A percentile compares a stretch with the other conserved stretches of the same genome.
Evolutionary conservation across 805 yeast species (phyloP).

Genomic region (Candida insectalens): DNA sequence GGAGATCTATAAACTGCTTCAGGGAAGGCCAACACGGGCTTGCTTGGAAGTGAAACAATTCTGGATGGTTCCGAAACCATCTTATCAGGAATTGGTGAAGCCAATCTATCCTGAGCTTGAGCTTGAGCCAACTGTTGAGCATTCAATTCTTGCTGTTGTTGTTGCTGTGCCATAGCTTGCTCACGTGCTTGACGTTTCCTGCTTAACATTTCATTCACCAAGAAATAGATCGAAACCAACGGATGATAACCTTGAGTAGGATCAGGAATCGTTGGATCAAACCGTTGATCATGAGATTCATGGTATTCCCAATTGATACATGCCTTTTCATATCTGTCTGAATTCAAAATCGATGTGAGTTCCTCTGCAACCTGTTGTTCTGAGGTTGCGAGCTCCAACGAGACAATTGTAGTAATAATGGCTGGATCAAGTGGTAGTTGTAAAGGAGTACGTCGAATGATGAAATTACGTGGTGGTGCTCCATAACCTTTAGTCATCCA

Average conservation of each 20-base stretch:
- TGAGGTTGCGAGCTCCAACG: slow-evolving; percentile 63
- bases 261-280: slow-evolving; percentile 36
- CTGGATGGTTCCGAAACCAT: no score
- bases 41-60: no score
- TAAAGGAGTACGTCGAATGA: slow-evolving; percentile 75
- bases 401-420: slow-evolving; percentile 66
- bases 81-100: no score
- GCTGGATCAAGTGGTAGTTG: slow-evolving; percentile 54
- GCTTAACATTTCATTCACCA: slow-evolving; percentile 76
- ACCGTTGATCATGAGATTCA: slow-evolving; percentile 16
- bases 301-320: slow-evolving; percentile 51
- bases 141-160: slow-evolving; percentile 7
- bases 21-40: slow-evolving; percentile 25
- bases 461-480: slow-evolving; percentile 52
- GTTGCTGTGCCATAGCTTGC: slow-evolving; percentile 34
- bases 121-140: no score
- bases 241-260: slow-evolving; percentile 90
- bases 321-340: slow-evolving; percentile 58
- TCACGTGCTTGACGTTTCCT: slow-evolving; percentile 62
- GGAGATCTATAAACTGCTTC: slow-evolving; percentile 35
- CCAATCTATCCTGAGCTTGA: no score
- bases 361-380: slow-evolving; percentile 47
- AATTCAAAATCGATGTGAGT: slow-evolving; percentile 46
- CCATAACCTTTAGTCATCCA: slow-evolving; percentile 94
- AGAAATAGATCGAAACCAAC: slow-evolving; percentile 71